Evolutionary conservation across 2,329 filamentous ascomycete genomes (phyloP).

Genomic region (Aspergillus tanneri): DNA sequence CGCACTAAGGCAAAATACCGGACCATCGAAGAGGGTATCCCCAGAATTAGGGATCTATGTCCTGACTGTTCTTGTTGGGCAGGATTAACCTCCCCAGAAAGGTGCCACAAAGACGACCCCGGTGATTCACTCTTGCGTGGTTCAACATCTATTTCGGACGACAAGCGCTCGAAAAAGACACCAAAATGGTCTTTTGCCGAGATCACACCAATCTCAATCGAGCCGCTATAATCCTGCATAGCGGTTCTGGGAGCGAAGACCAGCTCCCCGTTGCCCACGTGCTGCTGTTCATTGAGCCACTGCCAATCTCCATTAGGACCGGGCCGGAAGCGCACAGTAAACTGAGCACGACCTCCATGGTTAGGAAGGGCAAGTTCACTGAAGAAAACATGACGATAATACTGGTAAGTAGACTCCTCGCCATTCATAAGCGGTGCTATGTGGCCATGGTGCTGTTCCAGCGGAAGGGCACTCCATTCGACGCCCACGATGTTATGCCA

Average conservation of each 20-base stretch:
- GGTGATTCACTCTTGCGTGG: slow-evolving; percentile 42
- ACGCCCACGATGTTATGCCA: slow-evolving; percentile 68
- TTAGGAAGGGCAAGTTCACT: slow-evolving; percentile 30
- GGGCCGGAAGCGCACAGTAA: slow-evolving; percentile 47
- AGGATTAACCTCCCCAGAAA: slow-evolving; percentile 59
- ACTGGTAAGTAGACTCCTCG: slow-evolving; percentile 20
- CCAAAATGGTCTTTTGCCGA: too few species aligned
- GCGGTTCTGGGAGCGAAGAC: slow-evolving; percentile 34
- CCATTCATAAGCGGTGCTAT: slow-evolving; percentile 32
- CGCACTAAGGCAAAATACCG: slow-evolving; percentile 83
- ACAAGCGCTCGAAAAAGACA: slow-evolving; percentile 40
- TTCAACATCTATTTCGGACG: slow-evolving; percentile 34
- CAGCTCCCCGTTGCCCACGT: slow-evolving; percentile 43
- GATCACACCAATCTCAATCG: slow-evolving; percentile 20
- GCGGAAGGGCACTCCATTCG: slow-evolving; percentile 57
- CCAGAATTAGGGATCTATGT: slow-evolving; percentile 58
- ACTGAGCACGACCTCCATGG: slow-evolving; percentile 33
- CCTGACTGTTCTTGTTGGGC: slow-evolving; percentile 58
- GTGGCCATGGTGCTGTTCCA: slow-evolving; percentile 46
- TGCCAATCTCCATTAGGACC: slow-evolving; percentile 41
- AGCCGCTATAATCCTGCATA: slow-evolving; percentile 1
- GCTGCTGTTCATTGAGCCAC: slow-evolving; percentile 46
- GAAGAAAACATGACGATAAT: slow-evolving; percentile 37
- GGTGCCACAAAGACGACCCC: slow-evolving; percentile 40
- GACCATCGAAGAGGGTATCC: slow-evolving; percentile 61